Evolutionary conservation across 768 basidiomycete genomes (phyloP), one percentile per base, ranked within the genome.

Genomic region (Multifurca ochricompacta): DNA sequence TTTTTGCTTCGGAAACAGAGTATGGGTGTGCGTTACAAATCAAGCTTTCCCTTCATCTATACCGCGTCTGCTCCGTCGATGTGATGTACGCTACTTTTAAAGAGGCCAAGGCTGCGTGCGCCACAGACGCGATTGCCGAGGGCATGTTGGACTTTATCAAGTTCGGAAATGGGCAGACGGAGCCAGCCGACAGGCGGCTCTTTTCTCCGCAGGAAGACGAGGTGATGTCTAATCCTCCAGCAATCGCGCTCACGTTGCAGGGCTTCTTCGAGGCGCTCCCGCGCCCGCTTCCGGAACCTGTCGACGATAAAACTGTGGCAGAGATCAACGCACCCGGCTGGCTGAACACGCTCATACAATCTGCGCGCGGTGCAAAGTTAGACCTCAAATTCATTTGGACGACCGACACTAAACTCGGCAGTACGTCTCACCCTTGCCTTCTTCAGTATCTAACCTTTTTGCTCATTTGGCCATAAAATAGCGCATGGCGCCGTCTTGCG

Each of bases 401-500:
- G 3, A 69, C 69, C 3, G 73, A 78, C 35, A 65, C 70, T 16
- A 68, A 68, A 18, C 66, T 69, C 13, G 73, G 73, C 48, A 62
- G 82, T 82, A 60, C 65, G 78, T 73, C 28, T 25, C 14, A 53
- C 43, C 35, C 9, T 36, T 27, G 25, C 44, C 52, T 19, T 14
- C 56, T 32, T 47, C 37, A 10, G 28, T 56, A 11, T 7, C 18
- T n/a, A 11, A 40, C 19, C 8, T 55, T 48, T 4, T 50, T 30
- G 13, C 31, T 42, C 48, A 58, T 16, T 32, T 39, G 41, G 48
- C 36, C 42, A 27, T 14, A 14, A 27, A 42, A 10, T 47, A 83
- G 81, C 80, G 13, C 78, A 83, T 35, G 85, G 85, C 3, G 82
- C 79, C 63, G 66, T 87, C 10, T 71, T 87, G 37, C 79, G 81